phyloP scores from a whole-genome alignment of 1,284 basidiomycete species.

The Schizophyllum amplum region DNA sequence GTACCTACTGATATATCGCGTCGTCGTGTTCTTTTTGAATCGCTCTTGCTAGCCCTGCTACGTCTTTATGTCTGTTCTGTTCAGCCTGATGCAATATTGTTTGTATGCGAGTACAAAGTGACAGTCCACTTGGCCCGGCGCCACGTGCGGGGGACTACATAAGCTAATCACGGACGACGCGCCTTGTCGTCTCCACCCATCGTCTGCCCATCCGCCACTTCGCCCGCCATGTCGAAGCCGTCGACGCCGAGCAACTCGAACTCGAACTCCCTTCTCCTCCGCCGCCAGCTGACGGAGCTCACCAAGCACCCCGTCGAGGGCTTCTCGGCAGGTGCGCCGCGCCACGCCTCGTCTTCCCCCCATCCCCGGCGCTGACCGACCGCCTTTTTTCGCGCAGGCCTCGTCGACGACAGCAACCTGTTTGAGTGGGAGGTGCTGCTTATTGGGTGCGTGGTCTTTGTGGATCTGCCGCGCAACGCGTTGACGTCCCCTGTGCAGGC shows the following conservation, averaged over 20 bases:
- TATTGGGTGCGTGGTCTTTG: conserved; percentile 63
- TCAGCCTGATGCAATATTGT: no score
- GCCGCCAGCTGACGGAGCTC: conserved; percentile 78
- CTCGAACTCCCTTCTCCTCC: conserved; percentile 67
- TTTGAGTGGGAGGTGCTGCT: conserved; percentile 93
- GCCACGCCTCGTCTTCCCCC: conserved; percentile 13
- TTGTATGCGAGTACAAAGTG: no score
- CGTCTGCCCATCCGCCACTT: conserved; percentile 8
- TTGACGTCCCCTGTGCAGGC: conserved; percentile 39
- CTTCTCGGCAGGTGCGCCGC: conserved; percentile 75
- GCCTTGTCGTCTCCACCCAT: not conserved
- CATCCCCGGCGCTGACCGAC: conserved; percentile 14
- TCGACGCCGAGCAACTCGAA: conserved; percentile 26
- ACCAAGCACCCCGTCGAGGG: conserved; percentile 88
- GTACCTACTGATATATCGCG: no score
- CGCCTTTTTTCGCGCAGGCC: conserved; percentile 40
- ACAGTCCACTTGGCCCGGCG: no score
- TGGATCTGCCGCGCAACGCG: conserved; percentile 2
- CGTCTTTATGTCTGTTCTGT: no score
- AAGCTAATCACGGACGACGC: not conserved
- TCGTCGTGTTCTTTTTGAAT: no score
- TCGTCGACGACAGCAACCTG: conserved; percentile 89
- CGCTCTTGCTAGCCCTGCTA: no score
- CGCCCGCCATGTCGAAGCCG: conserved; percentile 38
- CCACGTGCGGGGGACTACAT: not conserved